Evolutionary conservation across 225 moss, liverwort and hornwort species (phyloP).

Genomic region (Marchantia paleacea): DNA sequence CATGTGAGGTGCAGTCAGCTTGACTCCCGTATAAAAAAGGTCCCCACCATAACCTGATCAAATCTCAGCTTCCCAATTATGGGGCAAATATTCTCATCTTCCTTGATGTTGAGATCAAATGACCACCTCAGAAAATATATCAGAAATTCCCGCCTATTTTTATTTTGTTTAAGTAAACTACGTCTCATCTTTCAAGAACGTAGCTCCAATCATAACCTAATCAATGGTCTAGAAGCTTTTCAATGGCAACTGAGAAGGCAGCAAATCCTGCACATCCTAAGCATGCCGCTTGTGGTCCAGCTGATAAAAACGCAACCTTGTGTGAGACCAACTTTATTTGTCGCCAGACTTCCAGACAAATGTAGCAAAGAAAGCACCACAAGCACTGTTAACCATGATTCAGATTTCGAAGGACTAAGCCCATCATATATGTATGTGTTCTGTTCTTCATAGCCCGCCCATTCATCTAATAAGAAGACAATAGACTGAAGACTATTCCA

Average conservation of each 20-base stretch:
- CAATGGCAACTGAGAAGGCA: constrained; percentile 89
- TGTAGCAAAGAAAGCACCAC: too few relatives aligned
- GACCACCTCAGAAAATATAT: background rate
- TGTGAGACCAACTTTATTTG: background rate
- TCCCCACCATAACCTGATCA: background rate
- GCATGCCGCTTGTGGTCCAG: constrained; percentile 94
- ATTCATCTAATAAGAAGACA: background rate
- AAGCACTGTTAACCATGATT: too few relatives aligned
- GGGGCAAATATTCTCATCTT: background rate
- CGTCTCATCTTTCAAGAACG: background rate
- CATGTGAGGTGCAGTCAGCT: background rate
- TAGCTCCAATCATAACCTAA: constrained; percentile 47
- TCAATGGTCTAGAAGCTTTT: constrained; percentile 73
- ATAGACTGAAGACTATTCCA: background rate
- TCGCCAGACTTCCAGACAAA: background rate
- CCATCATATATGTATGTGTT: background rate
- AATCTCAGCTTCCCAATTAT: background rate
- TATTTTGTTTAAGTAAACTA: background rate
- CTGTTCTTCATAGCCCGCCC: background rate
- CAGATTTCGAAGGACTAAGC: background rate
- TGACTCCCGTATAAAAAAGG: background rate
- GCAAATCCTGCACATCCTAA: constrained; percentile 98
- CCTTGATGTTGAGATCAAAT: background rate
- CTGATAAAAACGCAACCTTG: constrained; percentile 38
- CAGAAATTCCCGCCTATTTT: constrained; percentile 12